Conservation (phyloP, 148 eudicot species). For the Chenopodium suecicum region DNA sequence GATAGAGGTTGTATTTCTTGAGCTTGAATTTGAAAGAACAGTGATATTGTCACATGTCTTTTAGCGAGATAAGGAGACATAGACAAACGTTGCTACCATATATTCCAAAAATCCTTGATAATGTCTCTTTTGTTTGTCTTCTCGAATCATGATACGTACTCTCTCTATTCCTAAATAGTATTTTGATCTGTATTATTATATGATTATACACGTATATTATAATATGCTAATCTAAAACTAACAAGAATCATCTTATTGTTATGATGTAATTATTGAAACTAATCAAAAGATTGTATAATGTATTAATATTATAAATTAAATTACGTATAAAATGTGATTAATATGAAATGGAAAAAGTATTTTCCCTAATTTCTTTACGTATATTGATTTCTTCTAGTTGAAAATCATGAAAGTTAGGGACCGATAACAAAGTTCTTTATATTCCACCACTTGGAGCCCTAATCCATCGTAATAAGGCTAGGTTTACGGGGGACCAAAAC, state of each 20-base stretch:
- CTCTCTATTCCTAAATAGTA: background rate
- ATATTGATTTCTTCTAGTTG: background rate
- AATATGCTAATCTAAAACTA: no score
- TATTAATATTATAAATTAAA: no score
- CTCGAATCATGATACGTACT: background rate
- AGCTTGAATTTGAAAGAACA: conserved; percentile 20
- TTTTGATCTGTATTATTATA: no score
- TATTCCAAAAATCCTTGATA: conserved; percentile 30
- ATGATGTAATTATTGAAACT: no score
- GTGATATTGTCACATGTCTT: conserved; percentile 28
- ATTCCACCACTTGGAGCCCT: conserved; percentile 1
- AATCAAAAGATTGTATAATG: no score
- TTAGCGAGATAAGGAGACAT: conserved; percentile 33
- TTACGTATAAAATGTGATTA: no score
- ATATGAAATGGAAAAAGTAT: no score
- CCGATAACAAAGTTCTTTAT: background rate
- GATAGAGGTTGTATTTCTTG: conserved; percentile 4
- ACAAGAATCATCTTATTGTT: no score
- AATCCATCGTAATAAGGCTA: conserved; percentile 13
- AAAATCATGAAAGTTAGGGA: background rate
- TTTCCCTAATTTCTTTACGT: background rate
- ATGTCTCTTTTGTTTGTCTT: conserved; percentile 18
- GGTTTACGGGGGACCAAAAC: conserved; percentile 35
- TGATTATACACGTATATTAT: no score
- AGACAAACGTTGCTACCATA: conserved; percentile 36